Conservation (phyloP, 805 yeast genomes). For the Candida khao-thaluensis region DNA sequence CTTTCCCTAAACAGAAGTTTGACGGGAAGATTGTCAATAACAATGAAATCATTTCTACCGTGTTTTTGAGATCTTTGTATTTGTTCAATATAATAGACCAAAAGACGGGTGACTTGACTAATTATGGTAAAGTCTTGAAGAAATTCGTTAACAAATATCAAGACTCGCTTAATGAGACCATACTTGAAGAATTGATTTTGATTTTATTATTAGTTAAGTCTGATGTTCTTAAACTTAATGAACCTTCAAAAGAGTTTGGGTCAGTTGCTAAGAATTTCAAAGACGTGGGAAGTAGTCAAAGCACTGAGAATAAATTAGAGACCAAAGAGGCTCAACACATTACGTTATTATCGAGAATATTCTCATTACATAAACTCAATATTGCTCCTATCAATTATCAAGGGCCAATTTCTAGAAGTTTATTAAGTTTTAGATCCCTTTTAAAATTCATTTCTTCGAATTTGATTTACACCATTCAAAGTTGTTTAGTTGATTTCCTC, state of each 20-base stretch:
- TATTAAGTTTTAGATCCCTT: constrained; percentile 66
- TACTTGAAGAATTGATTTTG: constrained; percentile 44
- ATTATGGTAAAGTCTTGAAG: constrained; percentile 52
- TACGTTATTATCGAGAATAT: constrained; percentile 35
- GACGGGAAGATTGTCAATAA: constrained; percentile 31
- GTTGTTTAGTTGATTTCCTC: constrained; percentile 50
- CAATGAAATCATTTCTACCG: constrained; percentile 57
- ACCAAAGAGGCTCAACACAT: constrained; percentile 39
- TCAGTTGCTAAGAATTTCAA: constrained; percentile 35
- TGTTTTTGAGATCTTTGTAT: constrained; percentile 52
- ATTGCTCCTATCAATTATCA: constrained; percentile 51
- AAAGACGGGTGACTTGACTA: constrained; percentile 41
- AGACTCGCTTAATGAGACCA: constrained; percentile 14
- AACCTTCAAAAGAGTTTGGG: constrained; percentile 31
- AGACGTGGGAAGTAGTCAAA: constrained; percentile 19
- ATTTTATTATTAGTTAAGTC: constrained; percentile 45
- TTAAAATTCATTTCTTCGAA: constrained; percentile 51
- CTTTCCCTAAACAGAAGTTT: constrained; percentile 17
- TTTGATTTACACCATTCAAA: constrained; percentile 54
- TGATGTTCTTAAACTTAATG: constrained; percentile 40
- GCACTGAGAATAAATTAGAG: constrained; percentile 36
- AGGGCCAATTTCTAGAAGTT: constrained; percentile 69
- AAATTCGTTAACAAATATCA: constrained; percentile 23
- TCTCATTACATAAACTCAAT: constrained; percentile 35
- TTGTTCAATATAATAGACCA: constrained; percentile 50